Evolutionary conservation across 2,329 filamentous ascomycete genomes (phyloP), one percentile per base, ranked within the genome.

Genomic region (Cercospora citrullina): DNA sequence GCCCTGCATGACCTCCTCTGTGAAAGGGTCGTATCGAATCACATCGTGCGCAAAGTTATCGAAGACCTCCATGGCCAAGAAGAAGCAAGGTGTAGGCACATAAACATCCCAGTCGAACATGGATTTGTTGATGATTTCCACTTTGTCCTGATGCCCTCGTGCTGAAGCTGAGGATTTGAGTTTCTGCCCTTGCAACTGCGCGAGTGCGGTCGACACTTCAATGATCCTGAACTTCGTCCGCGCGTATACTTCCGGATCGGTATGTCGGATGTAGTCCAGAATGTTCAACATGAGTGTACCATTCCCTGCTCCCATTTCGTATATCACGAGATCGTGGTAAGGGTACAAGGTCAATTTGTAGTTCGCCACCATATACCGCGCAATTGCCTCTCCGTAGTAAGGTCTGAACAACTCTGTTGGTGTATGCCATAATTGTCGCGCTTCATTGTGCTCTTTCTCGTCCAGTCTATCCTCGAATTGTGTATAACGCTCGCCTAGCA

Each of bases 211-310:
- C 9, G 93, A 96, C 76, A 99, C 98, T 81, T 99, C 95, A 74
- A 99, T 97, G 79, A 99, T 92, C 79, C 91, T 92, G 85, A 91
- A 99, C 76, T 93, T 91, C 5, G 95, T 99, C 67, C 95, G 89
- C 75, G 91, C 90, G 81, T 99, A 99, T 33, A 99, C 94, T 72
- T 94, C 91, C 0, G 94, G 93, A 75, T 98, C 92, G 55, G 90
- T 86, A 72, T 92, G 90, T 70, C 94, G 91, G 79, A 99, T 96
- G 80, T 96, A 97, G 84, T 99, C 94, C 69, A 99, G 86, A 67
- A 99, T 94, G 80, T 99, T 99, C 77, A 95, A 86, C 95, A 99
- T 99, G 77, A 99, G 87, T 0, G 96, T 99, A 70, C 95, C 95
- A 75, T 97, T 94, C 75, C 95, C 95, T 45, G 95, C 95, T 63